Percentiles rank a stretch among this genome's conserved stretches.
Conservation (phyloP, 768 basidiomycete genomes). For the Sporobolomyces pararoseus region DNA sequence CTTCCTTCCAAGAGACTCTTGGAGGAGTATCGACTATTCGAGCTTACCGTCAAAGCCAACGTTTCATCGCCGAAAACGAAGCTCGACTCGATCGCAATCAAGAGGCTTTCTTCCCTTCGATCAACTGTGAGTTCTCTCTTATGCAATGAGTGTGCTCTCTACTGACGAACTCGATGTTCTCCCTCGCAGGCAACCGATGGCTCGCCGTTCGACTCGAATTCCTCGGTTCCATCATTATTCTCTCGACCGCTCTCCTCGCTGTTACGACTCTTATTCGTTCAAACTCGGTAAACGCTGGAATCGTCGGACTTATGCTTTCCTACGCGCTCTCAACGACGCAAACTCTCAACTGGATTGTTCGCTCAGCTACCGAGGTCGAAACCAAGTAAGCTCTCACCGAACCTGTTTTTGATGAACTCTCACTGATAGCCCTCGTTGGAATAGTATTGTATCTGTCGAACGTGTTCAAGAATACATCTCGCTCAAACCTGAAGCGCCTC, state of each 20-base stretch:
- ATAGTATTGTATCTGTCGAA: constrained; percentile 72
- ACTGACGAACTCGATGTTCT: constrained; percentile 50
- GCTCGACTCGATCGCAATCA: constrained; percentile 41
- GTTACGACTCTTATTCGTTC: constrained; percentile 37
- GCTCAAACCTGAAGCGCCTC: constrained; percentile 67
- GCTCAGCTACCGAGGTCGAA: constrained; percentile 24
- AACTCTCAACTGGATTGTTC: constrained; percentile 53
- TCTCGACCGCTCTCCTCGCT: constrained; percentile 43
- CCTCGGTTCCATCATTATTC: constrained; percentile 44
- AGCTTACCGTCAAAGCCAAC: constrained; percentile 66
- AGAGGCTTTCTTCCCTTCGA: constrained; percentile 64
- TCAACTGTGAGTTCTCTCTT: constrained; percentile 59
- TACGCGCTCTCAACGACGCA: constrained; percentile 48
- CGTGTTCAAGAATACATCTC: constrained; percentile 77
- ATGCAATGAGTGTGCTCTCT: background rate
- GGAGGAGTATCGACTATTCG: constrained; percentile 77
- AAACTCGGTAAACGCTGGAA: constrained; percentile 41
- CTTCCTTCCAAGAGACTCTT: constrained; percentile 53
- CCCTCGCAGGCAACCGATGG: constrained; percentile 61
- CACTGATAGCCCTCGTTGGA: constrained; percentile 42
- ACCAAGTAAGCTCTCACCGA: constrained; percentile 47
- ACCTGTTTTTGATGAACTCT: too few relatives aligned
- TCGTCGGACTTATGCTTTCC: constrained; percentile 65
- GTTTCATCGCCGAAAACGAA: constrained; percentile 67
- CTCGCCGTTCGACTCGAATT: constrained; percentile 46